Evolutionary conservation across 108 stramenopile species (phyloP).

Genomic region (Discostella stelligeroides): DNA sequence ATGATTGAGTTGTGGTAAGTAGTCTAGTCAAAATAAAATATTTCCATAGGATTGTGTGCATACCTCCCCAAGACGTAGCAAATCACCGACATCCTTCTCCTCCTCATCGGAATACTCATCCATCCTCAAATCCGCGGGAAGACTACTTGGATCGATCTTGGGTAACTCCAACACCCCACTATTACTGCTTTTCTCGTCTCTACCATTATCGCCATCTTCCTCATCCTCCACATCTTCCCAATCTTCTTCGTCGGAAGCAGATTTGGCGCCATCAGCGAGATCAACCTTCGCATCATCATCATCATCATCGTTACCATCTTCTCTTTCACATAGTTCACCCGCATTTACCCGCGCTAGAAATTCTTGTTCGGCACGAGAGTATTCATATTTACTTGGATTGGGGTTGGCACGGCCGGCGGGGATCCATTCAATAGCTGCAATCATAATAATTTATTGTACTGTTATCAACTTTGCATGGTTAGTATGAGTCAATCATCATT

Average conservation of each 20-base stretch:
- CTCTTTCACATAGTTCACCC: conserved; percentile 29
- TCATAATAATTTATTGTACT: conserved; percentile 73
- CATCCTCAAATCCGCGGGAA: conserved; percentile 90
- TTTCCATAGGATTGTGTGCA: not conserved
- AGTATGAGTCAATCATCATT: no score
- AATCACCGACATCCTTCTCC: conserved; percentile 65
- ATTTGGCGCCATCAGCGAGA: conserved; percentile 1
- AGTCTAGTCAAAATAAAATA: not conserved
- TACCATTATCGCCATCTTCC: conserved; percentile 14
- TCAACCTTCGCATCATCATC: conserved; percentile 18
- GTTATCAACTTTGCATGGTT: no score
- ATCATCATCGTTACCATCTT: conserved; percentile 43
- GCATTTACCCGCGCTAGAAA: conserved; percentile 53
- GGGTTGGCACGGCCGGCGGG: conserved; percentile 85
- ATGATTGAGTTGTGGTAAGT: not conserved
- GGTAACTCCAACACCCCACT: conserved; percentile 28
- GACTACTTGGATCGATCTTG: conserved; percentile 50
- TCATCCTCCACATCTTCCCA: conserved; percentile 5
- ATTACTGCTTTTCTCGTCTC: not conserved
- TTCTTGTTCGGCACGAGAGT: conserved; percentile 72
- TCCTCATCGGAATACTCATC: conserved; percentile 92
- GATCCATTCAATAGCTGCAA: conserved; percentile 75
- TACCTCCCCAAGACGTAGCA: conserved; percentile 69
- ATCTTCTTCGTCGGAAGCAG: conserved; percentile 33
- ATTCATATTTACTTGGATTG: conserved; percentile 81